Base-by-base conservation (phyloP, 1,139 yeast genomes). In the Taphrina populina region DNA sequence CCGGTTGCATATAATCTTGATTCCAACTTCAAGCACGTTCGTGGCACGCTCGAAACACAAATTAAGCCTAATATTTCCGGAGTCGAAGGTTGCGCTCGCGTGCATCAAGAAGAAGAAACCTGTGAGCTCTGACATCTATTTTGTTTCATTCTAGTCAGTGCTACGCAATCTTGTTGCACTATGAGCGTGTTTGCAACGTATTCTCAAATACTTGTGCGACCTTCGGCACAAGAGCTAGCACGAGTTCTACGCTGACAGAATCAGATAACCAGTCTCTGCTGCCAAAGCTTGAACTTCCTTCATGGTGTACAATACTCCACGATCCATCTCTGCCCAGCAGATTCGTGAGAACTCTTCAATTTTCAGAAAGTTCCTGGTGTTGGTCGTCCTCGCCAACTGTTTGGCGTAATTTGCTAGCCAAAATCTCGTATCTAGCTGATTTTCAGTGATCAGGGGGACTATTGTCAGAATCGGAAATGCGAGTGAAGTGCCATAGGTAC, bases 401-500 rank as follows among this genome's bases (percentile, higher is more conserved):
- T 20, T 30, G 35, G 35, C 32, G 23, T 21, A 11, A n/a, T 23
- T 39, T 32, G 11, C n/a, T 30, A 49, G 33, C 54, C 54, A 49
- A 10, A 35, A 30, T n/a, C 54, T 21, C 36, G 39, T n/a, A 5
- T 19, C 27, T 5, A 4, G 15, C 8, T 37, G 35, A 5, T 15
- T 1, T 7, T 37, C 23, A 1, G 20, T 32, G 5, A 49, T 21
- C 23, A 49, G 39, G 3, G 54, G 54, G 46, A 39, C 27, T 1
- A 49, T 49, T 13, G 46, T 49, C 46, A 39, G 26, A 30, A 49
- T 19, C 7, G 43, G 32, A n/a, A 39, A 49, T 10, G 54, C 54
- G 2, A 49, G 40, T 4, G 54, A 34, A 11, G 54, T 49, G 24
- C 54, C 46, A 20, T 36, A 49, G 13, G 27, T 17, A 24, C 54